Evolutionary conservation across 495 filamentous ascomycete species (phyloP).

Genomic region (Podospora sp.): DNA sequence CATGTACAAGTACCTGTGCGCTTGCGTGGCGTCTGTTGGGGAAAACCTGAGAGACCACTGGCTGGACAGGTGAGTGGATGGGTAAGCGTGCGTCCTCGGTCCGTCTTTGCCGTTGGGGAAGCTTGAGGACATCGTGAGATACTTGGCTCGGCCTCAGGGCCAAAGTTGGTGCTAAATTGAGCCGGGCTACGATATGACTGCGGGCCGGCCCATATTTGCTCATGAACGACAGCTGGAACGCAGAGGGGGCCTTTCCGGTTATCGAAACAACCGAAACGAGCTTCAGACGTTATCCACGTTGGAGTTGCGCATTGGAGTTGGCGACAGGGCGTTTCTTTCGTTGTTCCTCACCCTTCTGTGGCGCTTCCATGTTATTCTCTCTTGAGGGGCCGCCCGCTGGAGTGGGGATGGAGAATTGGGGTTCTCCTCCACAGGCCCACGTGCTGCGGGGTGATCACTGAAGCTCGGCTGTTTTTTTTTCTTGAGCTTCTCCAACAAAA

Average conservation of each 20-base stretch:
- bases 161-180: neutral
- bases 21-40: neutral
- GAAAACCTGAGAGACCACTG: neutral
- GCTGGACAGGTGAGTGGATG: neutral
- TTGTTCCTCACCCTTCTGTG: neutral
- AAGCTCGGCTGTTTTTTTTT: conserved; percentile 7
- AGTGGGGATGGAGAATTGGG: conserved; percentile 3
- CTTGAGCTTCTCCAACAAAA: neutral
- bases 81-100: neutral
- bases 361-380: neutral
- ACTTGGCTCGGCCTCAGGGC: neutral
- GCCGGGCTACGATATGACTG: conserved; percentile 4
- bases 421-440: conserved; percentile 3
- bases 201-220: conserved; percentile 11
- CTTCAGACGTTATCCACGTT: no score
- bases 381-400: neutral
- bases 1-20: conserved; percentile 3
- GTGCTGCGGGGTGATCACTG: conserved; percentile 2
- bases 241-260: neutral
- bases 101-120: neutral
- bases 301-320: neutral
- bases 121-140: neutral
- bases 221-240: neutral
- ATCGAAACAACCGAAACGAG: neutral
- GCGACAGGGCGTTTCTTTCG: neutral